A percentile compares a stretch with the other conserved stretches of the same genome.
These are phyloP conservation scores for Gaeumannomyces sp. DNA, from an alignment of 2,329 filamentous ascomycete genomes.

Conservation along the genomic window DNA sequence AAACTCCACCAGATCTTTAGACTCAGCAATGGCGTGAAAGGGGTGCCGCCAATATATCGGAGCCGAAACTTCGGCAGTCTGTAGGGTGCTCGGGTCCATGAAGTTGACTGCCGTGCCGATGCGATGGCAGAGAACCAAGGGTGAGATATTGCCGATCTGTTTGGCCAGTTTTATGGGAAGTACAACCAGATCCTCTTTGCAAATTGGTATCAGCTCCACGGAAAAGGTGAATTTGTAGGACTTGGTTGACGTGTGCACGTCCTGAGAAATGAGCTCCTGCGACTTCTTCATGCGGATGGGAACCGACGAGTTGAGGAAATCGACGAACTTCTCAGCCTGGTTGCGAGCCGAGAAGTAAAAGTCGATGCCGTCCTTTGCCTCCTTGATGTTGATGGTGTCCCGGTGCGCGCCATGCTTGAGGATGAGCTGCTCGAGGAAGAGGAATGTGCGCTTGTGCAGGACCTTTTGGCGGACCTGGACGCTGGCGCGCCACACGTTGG, in stretches of 20 bases:
- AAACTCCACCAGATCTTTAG: constrained; percentile 82
- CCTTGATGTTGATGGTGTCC: constrained; percentile 97
- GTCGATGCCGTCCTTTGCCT: constrained; percentile 90
- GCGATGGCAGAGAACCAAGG: constrained; percentile 77
- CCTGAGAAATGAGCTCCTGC: constrained; percentile 74
- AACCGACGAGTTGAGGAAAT: constrained; percentile 71
- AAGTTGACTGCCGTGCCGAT: constrained; percentile 88
- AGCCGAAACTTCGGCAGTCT: constrained; percentile 78
- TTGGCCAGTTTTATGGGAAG: constrained; percentile 86
- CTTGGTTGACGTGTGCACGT: constrained; percentile 83
- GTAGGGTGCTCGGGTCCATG: constrained; percentile 83
- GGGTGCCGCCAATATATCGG: constrained; percentile 87
- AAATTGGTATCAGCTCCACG: constrained; percentile 84
- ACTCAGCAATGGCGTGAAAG: constrained; percentile 77
- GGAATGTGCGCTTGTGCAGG: constrained; percentile 68
- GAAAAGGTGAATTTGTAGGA: constrained; percentile 95
- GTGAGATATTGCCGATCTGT: constrained; percentile 79
- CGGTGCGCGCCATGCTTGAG: constrained; percentile 87
- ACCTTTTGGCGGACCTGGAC: constrained; percentile 98
- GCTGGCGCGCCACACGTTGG: constrained; percentile 88
- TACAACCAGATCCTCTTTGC: constrained; percentile 95
- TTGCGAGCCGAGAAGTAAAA: constrained; percentile 91
- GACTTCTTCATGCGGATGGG: constrained; percentile 55
- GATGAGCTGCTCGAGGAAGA: constrained; percentile 83
- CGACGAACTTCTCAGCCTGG: constrained; percentile 73